Conservation (phyloP, 2,329 filamentous ascomycete genomes). For the Exophiala xenobiotica region DNA sequence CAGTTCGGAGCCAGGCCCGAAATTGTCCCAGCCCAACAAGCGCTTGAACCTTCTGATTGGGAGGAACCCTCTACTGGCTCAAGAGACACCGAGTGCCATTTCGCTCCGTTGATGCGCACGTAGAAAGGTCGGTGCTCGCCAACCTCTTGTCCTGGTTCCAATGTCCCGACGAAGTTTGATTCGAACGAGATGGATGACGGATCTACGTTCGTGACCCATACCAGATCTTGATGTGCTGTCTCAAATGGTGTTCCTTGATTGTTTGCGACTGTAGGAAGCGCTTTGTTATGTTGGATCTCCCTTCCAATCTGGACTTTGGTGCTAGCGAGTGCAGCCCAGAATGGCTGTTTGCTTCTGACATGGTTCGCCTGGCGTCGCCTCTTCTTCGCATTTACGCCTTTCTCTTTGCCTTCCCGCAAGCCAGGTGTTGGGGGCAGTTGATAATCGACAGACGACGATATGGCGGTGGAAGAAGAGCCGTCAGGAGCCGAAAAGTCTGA, state of each 20-base stretch:
- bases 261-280: conserved; percentile 26
- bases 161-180: conserved; percentile 40
- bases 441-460: conserved; percentile 43
- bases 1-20: conserved; percentile 64
- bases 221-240: conserved; percentile 43
- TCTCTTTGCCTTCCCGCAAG: conserved; percentile 56
- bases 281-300: conserved; percentile 76
- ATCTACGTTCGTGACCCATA: conserved; percentile 50
- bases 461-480: conserved; percentile 40
- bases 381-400: conserved; percentile 68
- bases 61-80: conserved; percentile 46
- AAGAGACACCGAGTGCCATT: conserved; percentile 63
- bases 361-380: conserved; percentile 88
- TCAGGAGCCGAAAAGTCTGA: conserved; percentile 46
- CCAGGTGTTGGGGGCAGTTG: conserved; percentile 54
- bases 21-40: conserved; percentile 61
- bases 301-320: conserved; percentile 96
- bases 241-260: conserved; percentile 24
- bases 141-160: conserved; percentile 33
- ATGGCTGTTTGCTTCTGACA: conserved; percentile 83
- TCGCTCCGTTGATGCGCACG: conserved; percentile 63
- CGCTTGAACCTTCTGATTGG: conserved; percentile 44
- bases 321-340: conserved; percentile 92
- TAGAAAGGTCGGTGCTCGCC: conserved; percentile 58
- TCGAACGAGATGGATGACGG: conserved; percentile 49